Evolutionary conservation across 2,329 filamentous ascomycete species (phyloP).

Genomic region (Penicillium fuscoglaucum): DNA sequence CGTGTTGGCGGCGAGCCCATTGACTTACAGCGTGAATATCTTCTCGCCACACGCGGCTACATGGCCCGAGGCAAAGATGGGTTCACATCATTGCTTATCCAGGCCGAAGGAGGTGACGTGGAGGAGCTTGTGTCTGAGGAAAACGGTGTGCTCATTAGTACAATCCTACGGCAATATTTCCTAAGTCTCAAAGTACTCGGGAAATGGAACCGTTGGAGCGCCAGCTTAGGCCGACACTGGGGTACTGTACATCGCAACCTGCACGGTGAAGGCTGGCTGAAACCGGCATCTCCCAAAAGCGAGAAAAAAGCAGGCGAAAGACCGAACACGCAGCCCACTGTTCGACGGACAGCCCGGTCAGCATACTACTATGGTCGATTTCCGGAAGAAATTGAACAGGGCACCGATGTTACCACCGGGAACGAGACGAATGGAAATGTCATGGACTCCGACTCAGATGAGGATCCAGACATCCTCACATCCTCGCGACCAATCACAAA

Average conservation of each 20-base stretch:
- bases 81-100: slow-evolving; percentile 71
- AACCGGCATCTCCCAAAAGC: slow-evolving; percentile 39
- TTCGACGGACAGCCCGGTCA: slow-evolving; percentile 25
- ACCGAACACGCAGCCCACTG: slow-evolving; percentile 18
- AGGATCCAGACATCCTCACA: slow-evolving; percentile 42
- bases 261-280: slow-evolving; percentile 53
- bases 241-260: slow-evolving; percentile 62
- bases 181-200: slow-evolving; percentile 80
- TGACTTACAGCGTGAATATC: slow-evolving; percentile 65
- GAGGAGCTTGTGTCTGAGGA: slow-evolving; percentile 82
- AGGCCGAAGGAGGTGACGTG: slow-evolving; percentile 72
- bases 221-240: slow-evolving; percentile 66
- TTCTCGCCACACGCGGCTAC: slow-evolving; percentile 78
- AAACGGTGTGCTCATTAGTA: slow-evolving; percentile 81
- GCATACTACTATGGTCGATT: slow-evolving; percentile 36
- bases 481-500: slow-evolving; percentile 35
- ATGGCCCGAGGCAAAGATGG: slow-evolving; percentile 89
- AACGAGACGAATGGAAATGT: slow-evolving; percentile 29
- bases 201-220: slow-evolving; percentile 72
- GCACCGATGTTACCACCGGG: not conserved
- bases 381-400: slow-evolving; percentile 19
- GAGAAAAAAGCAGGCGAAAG: slow-evolving; percentile 26
- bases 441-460: slow-evolving; percentile 48
- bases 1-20: slow-evolving; percentile 63
- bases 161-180: slow-evolving; percentile 87